Conservation (phyloP, 73 alveolate species). For the Urostyla sp. region DNA sequence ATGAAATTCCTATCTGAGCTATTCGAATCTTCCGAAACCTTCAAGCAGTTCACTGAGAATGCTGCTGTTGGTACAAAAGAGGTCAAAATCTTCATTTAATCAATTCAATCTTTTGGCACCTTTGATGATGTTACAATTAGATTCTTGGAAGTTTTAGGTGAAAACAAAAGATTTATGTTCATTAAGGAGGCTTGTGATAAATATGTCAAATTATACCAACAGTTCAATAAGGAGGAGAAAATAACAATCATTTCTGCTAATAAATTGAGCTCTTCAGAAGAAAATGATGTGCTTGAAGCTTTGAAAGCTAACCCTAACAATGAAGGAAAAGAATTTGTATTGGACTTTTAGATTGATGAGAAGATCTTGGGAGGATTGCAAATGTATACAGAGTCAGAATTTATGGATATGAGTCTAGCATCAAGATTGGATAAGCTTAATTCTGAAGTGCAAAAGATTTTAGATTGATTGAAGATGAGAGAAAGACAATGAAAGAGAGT, state of each 20-base stretch:
- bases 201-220: conserved; percentile 73
- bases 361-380: conserved; percentile 81
- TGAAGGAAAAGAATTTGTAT: conserved; percentile 74
- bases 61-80: conserved; percentile 65
- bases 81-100: conserved; percentile 16
- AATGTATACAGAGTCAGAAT: conserved; percentile 84
- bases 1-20: conserved; percentile 72
- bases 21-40: conserved; percentile 56
- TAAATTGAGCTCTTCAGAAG: conserved; percentile 63
- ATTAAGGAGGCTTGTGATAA: conserved; percentile 72
- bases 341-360: conserved; percentile 75
- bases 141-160: conserved; percentile 71
- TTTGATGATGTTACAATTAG: conserved; percentile 63
- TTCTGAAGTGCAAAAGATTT: conserved; percentile 2
- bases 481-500: background rate
- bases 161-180: conserved; percentile 74
- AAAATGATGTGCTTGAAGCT: conserved; percentile 45
- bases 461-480: conserved; percentile 19
- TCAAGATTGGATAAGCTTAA: conserved; percentile 75
- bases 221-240: conserved; percentile 73
- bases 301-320: conserved; percentile 66
- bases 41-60: conserved; percentile 59
- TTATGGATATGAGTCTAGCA: conserved; percentile 76
- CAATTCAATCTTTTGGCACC: conserved; percentile 32
- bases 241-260: conserved; percentile 81